Base-by-base conservation (phyloP, 2,329 filamentous ascomycete genomes). In the Curvularia sp. region DNA sequence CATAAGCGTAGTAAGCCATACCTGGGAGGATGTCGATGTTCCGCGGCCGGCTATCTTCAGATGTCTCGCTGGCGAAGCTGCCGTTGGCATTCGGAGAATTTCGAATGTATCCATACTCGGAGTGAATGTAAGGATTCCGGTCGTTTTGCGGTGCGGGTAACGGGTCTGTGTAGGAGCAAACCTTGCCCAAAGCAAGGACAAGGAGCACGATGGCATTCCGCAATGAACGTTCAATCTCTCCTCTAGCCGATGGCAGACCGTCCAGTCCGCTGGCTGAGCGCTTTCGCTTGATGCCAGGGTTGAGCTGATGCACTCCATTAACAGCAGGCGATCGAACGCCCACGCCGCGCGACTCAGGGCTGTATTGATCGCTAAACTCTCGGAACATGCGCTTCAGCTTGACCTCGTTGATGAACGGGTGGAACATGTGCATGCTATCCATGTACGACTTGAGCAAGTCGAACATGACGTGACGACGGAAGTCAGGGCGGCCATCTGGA, bases 1-100 rank as follows among this genome's bases (percentile, higher is more conserved):
- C 94, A 60, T 91, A 88, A 1, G 91, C 90, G 74, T 93, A 97
- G 74, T 97, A 97, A 28, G 93, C 90, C 57, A 98, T 80, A 0
- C 95, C 95, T 0, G 95, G 94, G 60, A 97, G 90, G 6, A 90
- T 84, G 69, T 98, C 93, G 49, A 95, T 83, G 71, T 96, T 97
- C 66, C 85, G 83, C 52, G 65, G 75, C 2, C 70, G 68, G 30
- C 48, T 64, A 5, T 72, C 71, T 6, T 67, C 60, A 2, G 65
- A 65, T 4, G 56, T 57, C 3, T 73, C 69, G 46, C 71, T 74
- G 36, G 63, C 66, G 66, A 64, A 71, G 54, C 77, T 79, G 5
- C 72, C 69, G 41, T 76, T 75, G 5, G 78, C 71, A 12, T 72
- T 72, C 5, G 77, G 77, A n/a, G 79, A 80, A 21, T 63, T 64